Conservation (phyloP, 257 asterid species). For the Nyctanthes arbortristis region DNA sequence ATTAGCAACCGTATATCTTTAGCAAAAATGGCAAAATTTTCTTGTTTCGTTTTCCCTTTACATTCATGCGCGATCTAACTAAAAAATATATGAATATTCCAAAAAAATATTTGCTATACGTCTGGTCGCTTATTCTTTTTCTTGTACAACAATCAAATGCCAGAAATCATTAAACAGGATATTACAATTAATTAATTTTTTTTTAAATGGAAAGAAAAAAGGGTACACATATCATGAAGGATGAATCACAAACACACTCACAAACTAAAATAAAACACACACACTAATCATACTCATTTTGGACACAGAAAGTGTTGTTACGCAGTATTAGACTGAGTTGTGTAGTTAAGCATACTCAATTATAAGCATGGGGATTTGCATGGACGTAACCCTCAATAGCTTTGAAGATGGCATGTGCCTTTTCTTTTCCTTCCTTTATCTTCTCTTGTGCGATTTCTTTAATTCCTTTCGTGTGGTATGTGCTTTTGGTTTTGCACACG, state of each 20-base stretch:
- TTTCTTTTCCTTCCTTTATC: slow-evolving; percentile 37
- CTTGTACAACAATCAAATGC: neutral
- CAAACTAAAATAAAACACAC: neutral
- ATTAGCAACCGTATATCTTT: too few species aligned
- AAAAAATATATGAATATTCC: neutral
- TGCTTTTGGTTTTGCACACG: slow-evolving; percentile 37
- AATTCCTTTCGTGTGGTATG: slow-evolving; percentile 39
- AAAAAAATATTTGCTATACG: neutral
- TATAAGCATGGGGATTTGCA: slow-evolving; percentile 34
- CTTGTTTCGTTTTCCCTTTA: too few species aligned
- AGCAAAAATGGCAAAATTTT: too few species aligned
- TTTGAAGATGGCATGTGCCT: slow-evolving; percentile 29
- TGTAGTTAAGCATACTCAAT: neutral
- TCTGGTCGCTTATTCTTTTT: neutral
- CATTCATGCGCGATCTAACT: too few species aligned
- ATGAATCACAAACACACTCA: neutral
- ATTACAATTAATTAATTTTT: too few species aligned
- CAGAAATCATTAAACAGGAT: neutral
- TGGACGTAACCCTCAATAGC: slow-evolving; percentile 40
- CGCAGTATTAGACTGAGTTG: neutral
- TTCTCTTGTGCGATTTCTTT: slow-evolving; percentile 40
- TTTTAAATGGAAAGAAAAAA: too few species aligned
- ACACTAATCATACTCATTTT: neutral
- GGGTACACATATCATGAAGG: neutral
- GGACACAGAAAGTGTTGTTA: neutral